Base-by-base conservation (phyloP, 2,329 filamentous ascomycete species). In the Aspergillus ustus region DNA sequence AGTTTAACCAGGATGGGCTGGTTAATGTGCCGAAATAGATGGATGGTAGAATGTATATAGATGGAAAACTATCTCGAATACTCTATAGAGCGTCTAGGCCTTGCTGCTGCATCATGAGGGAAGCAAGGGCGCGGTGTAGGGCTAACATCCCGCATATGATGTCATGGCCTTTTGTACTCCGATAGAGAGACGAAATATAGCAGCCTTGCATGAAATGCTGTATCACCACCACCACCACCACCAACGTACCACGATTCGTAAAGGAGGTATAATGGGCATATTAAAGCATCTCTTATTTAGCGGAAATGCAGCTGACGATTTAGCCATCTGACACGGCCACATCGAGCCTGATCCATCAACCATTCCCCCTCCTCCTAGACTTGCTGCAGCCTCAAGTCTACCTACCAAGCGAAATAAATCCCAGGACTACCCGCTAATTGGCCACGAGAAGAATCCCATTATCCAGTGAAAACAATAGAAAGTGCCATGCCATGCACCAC, bases 1-100 rank as follows among this genome's bases (percentile, higher is more conserved):
- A 69, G 34, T 69, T 61, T 25, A 64, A 67, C 17, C 55, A 63
- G 11, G 51, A 63, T 5, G 63, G 60, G 3, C 19, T 66, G 29
- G 20, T 64, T n/a, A 57, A 46, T 31, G 34, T 43, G 37, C 56
- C 34, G 11, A 40, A 50, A 2, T 57, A 28, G 52, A 17, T 9
- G 20, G 20, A 50, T 45, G 7, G 22, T 52, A n/a, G 7, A 52
- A 52, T 34, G 28, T 52, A 37, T 3, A 52, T 52, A 31, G 29
- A 37, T 5, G 11, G 34, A 4, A 15, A 2, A 40, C 34, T 40
- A 17, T 11, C 13, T 15, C 34, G 1, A 13, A 40, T 40, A 40
- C 11, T 1, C 13, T 9, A 40, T 25, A 25, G 25, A 25, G 25
- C 25, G 25, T 25, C 25, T 25, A 5, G 4, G 6, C 25, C 25